Base-by-base conservation (phyloP, 495 filamentous ascomycete genomes). In the Penicillium cosmopolitanum region DNA sequence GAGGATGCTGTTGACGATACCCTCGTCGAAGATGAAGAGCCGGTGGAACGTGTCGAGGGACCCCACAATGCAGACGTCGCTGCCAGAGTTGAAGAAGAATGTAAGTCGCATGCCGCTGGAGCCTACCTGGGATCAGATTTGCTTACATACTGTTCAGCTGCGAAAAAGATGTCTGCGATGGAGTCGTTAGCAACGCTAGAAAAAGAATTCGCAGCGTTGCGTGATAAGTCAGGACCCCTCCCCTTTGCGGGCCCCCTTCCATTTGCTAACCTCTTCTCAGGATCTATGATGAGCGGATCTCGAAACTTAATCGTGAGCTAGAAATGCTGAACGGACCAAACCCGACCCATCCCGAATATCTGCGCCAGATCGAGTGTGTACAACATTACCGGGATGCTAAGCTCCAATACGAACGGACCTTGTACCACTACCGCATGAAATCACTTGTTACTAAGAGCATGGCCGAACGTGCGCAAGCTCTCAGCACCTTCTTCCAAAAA, bases 401-500 rank as follows among this genome's bases (percentile, higher is more conserved):
- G 76, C 80, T 94, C 61, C 82, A 87, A 52, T 82, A 90, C 58
- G 91, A 92, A 65, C 75, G 88, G 38, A 83, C 83, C 25, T 82
- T 93, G 62, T 80, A 87, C 58, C 81, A 87, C 58, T 92, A 92
- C 71, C 88, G 88, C 51, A 71, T 90, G 68, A 77, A 90, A 65
- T 80, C 89, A 3, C 77, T 95, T 23, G 77, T 90, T 61, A 89
- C 82, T 53, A 87, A 84, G 61, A 90, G 86, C 47, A 79, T 93
- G 21, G 92, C 92, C 38, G 89, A 90, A 62, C 85, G 93, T 50
- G 82, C 89, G 43, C 91, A 96, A 69, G 82, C 90, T 40, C 88
- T 95, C 65, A 88, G 88, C 52, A 93, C 96, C 59, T 97, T 86
- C 75, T 89, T 90, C 73, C 95, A 98, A 69, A 81, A 82, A 9